phyloP scores from a whole-genome alignment of 441 rosid genomes.

The Erodium trifolium region DNA sequence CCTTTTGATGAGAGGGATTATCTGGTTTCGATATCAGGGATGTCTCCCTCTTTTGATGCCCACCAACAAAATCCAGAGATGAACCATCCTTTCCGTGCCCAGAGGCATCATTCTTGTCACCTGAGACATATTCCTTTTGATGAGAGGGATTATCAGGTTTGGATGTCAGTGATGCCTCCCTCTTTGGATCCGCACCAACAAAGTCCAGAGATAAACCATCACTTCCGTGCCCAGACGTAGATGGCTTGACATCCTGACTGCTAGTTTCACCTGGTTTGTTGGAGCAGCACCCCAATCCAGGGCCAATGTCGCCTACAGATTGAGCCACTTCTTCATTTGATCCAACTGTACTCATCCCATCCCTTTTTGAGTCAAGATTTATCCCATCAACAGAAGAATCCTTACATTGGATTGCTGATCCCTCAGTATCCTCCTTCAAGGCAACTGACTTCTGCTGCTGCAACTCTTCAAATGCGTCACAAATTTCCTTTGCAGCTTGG shows the following conservation, averaged over 20 bases:
- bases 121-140: slow-evolving; percentile 30
- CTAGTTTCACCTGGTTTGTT: slow-evolving; percentile 30
- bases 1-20: slow-evolving; percentile 26
- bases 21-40: slow-evolving; percentile 26
- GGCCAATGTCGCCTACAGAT: slow-evolving; percentile 30
- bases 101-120: slow-evolving; percentile 11
- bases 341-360: slow-evolving; percentile 22
- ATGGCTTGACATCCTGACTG: slow-evolving; percentile 44
- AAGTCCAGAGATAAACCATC: slow-evolving; percentile 28
- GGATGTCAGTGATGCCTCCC: slow-evolving; percentile 26
- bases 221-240: slow-evolving; percentile 27
- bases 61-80: slow-evolving; percentile 27
- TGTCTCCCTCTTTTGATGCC: slow-evolving; percentile 26
- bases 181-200: slow-evolving; percentile 26
- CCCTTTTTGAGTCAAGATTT: slow-evolving; percentile 32
- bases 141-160: slow-evolving; percentile 27
- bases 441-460: slow-evolving; percentile 41
- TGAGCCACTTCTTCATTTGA: slow-evolving; percentile 30
- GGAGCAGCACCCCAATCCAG: slow-evolving; percentile 33
- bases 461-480: slow-evolving; percentile 60
- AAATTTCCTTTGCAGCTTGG: slow-evolving; percentile 82
- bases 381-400: slow-evolving; percentile 37
- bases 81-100: slow-evolving; percentile 29
- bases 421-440: slow-evolving; percentile 35
- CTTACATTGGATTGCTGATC: slow-evolving; percentile 31